phyloP scores from a whole-genome alignment of 768 basidiomycete genomes.

The Lentinus tigrinus region DNA sequence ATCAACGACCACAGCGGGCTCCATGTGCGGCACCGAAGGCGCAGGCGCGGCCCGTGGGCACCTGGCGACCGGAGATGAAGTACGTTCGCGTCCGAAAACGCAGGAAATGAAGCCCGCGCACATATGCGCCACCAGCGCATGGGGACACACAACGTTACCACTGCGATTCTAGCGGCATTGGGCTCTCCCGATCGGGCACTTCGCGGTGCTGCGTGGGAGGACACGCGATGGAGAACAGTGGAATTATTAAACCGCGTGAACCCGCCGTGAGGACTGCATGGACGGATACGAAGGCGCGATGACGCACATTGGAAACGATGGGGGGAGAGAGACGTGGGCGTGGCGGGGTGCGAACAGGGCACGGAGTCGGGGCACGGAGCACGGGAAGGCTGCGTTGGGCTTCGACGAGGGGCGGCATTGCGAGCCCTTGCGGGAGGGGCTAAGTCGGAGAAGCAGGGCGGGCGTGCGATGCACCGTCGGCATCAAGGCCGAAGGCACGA shows the following conservation, averaged over 20 bases:
- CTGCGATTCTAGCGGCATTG: constrained; percentile 1
- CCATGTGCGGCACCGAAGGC: not conserved
- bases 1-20: not conserved
- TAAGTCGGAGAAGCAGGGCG: not conserved
- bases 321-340: not conserved
- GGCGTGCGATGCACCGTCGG: not conserved
- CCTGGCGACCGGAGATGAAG: constrained; percentile 15
- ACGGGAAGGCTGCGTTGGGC: not conserved
- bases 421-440: not conserved
- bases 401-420: not conserved
- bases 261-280: not conserved
- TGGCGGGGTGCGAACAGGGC: not conserved
- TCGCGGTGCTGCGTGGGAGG: constrained; percentile 1
- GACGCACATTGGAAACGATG: not conserved
- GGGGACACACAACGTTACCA: constrained; percentile 9
- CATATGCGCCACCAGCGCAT: not conserved
- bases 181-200: not conserved
- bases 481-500: not conserved
- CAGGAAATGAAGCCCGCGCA: not conserved
- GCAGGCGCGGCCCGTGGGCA: not conserved
- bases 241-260: not conserved
- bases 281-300: not conserved
- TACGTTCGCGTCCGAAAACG: not conserved
- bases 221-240: not conserved
- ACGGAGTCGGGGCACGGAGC: too few species aligned